A percentile compares a stretch with the other conserved stretches of the same genome.
Conservation (phyloP, 176 grass and related monocot species). For the Phragmites australis region DNA sequence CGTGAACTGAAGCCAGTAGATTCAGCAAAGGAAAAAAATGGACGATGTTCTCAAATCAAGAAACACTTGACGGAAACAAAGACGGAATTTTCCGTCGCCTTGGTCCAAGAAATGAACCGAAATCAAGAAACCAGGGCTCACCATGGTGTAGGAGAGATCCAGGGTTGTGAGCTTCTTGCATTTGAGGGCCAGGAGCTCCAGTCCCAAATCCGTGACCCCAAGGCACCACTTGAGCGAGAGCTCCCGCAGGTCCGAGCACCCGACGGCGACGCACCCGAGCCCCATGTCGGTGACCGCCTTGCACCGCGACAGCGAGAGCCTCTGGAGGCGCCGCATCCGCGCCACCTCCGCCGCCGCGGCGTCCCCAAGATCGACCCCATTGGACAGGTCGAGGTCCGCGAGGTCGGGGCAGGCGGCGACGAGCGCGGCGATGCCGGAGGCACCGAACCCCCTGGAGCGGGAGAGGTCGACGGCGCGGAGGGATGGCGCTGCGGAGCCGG, state of each 20-base stretch:
- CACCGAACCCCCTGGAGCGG: constrained; percentile 56
- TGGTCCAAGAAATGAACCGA: background rate
- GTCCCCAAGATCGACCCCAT: constrained; percentile 60
- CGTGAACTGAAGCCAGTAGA: background rate
- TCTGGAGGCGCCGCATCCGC: constrained; percentile 26
- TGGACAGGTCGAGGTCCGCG: constrained; percentile 71
- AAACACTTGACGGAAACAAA: background rate
- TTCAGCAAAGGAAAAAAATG: background rate
- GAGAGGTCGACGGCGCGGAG: constrained; percentile 72
- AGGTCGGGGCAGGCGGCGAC: constrained; percentile 40
- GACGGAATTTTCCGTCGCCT: background rate
- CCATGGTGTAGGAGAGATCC: constrained; percentile 85
- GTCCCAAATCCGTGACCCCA: constrained; percentile 69
- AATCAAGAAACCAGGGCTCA: constrained; percentile 33
- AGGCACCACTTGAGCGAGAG: constrained; percentile 83
- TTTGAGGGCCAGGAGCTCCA: constrained; percentile 64
- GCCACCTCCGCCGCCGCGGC: constrained; percentile 53
- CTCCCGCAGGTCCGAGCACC: constrained; percentile 57
- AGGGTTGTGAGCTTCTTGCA: constrained; percentile 63
- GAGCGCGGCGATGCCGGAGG: constrained; percentile 51
- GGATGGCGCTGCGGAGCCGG: background rate
- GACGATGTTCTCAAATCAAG: background rate
- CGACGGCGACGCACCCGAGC: constrained; percentile 77
- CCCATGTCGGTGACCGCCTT: constrained; percentile 75
- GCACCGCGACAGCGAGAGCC: constrained; percentile 63